These are phyloP conservation scores for Suillus subluteus DNA, from an alignment of 768 basidiomycete species.

Conservation along the genomic window DNA sequence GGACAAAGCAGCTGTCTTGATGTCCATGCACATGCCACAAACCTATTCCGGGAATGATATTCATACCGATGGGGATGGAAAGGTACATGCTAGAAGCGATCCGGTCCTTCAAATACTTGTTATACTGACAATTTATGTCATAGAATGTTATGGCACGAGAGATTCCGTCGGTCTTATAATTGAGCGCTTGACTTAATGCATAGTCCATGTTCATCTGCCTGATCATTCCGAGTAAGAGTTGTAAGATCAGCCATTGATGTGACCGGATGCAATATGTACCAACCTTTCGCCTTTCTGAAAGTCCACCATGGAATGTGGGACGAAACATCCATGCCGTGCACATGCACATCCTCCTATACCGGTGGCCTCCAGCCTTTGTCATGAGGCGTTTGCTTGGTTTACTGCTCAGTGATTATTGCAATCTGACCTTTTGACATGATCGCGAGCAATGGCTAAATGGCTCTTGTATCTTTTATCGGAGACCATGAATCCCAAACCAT, in stretches of 20 bases:
- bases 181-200: conserved; percentile 25
- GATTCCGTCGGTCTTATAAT: conserved; percentile 14
- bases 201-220: conserved; percentile 36
- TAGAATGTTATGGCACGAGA: conserved; percentile 23
- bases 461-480: not conserved
- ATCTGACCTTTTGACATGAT: conserved; percentile 15
- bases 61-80: conserved; percentile 1
- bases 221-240: not conserved
- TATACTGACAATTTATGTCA: conserved; percentile 35
- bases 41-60: conserved; percentile 8
- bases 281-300: conserved; percentile 38
- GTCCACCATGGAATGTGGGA: conserved; percentile 33
- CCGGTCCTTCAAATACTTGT: conserved; percentile 18
- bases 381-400: conserved; percentile 17
- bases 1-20: conserved; percentile 7
- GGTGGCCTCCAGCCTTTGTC: conserved; percentile 26
- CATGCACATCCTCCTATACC: conserved; percentile 36
- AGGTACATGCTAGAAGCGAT: not conserved
- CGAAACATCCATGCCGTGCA: conserved; percentile 36
- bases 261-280: not conserved
- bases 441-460: not conserved
- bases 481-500: not conserved
- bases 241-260: not conserved
- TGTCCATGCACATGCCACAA: conserved; percentile 14
- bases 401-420: conserved; percentile 26